phyloP scores from a whole-genome alignment of 2,329 filamentous ascomycete genomes.

The Cryphonectria japonica region DNA sequence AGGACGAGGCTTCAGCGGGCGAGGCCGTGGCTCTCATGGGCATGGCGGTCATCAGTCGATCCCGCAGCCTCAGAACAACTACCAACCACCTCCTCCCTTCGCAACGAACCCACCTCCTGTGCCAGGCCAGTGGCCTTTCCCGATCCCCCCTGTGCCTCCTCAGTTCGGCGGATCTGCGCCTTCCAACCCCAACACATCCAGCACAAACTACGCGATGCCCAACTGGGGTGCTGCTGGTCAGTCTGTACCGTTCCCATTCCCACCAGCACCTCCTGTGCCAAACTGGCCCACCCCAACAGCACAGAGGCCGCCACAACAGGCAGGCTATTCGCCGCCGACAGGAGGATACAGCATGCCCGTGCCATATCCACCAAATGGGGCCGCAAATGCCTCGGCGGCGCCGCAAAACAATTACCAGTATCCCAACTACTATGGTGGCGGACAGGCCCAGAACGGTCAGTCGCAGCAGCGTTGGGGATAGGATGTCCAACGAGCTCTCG shows the following conservation, averaged over 20 bases:
- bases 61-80: constrained; percentile 31
- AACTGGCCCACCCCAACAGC: constrained; percentile 24
- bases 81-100: constrained; percentile 35
- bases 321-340: constrained; percentile 26
- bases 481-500: constrained; percentile 14
- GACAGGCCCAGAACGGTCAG: constrained; percentile 27
- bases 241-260: constrained; percentile 26
- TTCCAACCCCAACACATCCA: constrained; percentile 25
- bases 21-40: constrained; percentile 43
- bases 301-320: constrained; percentile 22
- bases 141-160: constrained; percentile 24
- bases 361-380: constrained; percentile 24
- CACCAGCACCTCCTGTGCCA: constrained; percentile 23
- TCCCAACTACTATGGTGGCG: constrained; percentile 28
- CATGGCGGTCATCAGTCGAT: constrained; percentile 37
- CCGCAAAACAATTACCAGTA: constrained; percentile 26
- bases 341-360: constrained; percentile 27
- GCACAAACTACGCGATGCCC: constrained; percentile 26
- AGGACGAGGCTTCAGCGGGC: constrained; percentile 44
- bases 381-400: constrained; percentile 20
- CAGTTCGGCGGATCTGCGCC: constrained; percentile 26
- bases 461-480: constrained; percentile 29
- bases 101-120: constrained; percentile 28
- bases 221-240: constrained; percentile 25
- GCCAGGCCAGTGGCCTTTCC: constrained; percentile 33